Base-by-base conservation (phyloP, 768 basidiomycete species). In the Suillus luteus region DNA sequence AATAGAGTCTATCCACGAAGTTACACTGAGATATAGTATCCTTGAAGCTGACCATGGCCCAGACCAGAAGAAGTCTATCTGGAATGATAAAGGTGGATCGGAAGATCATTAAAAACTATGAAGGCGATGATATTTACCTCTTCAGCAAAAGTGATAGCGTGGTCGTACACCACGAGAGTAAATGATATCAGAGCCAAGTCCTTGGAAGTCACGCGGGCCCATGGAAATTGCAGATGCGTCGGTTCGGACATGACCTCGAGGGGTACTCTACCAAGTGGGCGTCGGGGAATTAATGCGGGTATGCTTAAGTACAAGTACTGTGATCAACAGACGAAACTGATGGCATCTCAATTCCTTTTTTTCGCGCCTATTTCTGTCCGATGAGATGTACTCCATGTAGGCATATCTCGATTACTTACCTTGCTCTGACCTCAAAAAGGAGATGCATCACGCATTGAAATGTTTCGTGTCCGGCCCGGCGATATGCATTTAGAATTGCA, bases 81-180 rank as follows among this genome's bases (percentile, higher is more conserved):
- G n/a, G n/a, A 37, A 55, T 11, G 24, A 24, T 24, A 15, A 37
- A 7, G 35, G 19, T 12, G 2, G 9, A 12, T 37, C 1, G 8
- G 12, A 8, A 9, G n/a, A 37, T 37, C 3, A 12, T 6, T 55
- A n/a, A 6, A 6, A 37, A 14, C 22, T 17, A 6, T 55, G 54
- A 5, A 55, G 12, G 10, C 15, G n/a, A 46, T 64, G 19, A 27
- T 24, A 22, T 65, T 46, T 46, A 77, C 80, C 73, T 81, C 80
- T 49, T 78, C 72, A 51, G 78, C 76, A 9, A 81, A 62, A 12
- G 79, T 82, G 60, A 80, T 75, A 41, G 72, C 54, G 35, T 64
- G 64, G n/a, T 64, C 64, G 35, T 61, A 64, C 15, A 64, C 8
- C 3, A 62, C 35, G 19, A 64, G 62, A 11, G 40, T 31, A 10